These are phyloP conservation scores for Ammopiptanthus mongolicus DNA, from an alignment of 306 rosid genomes.

Conservation along the genomic window DNA sequence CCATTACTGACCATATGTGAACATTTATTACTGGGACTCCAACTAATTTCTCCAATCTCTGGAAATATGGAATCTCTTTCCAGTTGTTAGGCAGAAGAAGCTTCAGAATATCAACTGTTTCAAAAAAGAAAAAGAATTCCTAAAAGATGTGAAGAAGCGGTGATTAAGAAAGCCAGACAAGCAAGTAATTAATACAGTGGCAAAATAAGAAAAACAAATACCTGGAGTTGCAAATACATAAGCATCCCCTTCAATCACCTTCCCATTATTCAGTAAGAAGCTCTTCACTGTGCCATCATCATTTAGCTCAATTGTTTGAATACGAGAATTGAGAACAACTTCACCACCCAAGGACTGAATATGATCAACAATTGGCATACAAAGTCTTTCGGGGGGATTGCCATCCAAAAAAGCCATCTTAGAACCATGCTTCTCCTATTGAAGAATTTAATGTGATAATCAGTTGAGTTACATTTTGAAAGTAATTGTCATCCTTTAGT, in stretches of 20 bases:
- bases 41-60: slow-evolving; percentile 81
- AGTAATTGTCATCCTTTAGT: not conserved
- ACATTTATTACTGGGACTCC: slow-evolving; percentile 97
- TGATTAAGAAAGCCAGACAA: not conserved
- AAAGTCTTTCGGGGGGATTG: slow-evolving; percentile 93
- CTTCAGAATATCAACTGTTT: slow-evolving; percentile 87
- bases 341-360: slow-evolving; percentile 85
- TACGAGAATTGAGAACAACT: slow-evolving; percentile 77
- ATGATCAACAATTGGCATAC: slow-evolving; percentile 87
- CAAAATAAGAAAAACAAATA: slow-evolving; percentile 22
- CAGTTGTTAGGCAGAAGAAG: slow-evolving; percentile 81
- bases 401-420: slow-evolving; percentile 99
- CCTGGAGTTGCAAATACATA: slow-evolving; percentile 93
- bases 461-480: not conserved
- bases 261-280: slow-evolving; percentile 64
- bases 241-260: slow-evolving; percentile 76
- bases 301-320: slow-evolving; percentile 74
- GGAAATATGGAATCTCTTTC: slow-evolving; percentile 88
- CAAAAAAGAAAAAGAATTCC: not conserved
- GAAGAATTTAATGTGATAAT: slow-evolving; percentile 14
- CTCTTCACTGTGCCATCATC: slow-evolving; percentile 81
- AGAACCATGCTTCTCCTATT: slow-evolving; percentile 95
- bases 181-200: not conserved
- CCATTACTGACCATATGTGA: slow-evolving; percentile 79
- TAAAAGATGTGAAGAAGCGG: slow-evolving; percentile 17